These are phyloP conservation scores for Blastocystis sp. DNA, from an alignment of 352 stramenopile species.

Conservation along the genomic window DNA sequence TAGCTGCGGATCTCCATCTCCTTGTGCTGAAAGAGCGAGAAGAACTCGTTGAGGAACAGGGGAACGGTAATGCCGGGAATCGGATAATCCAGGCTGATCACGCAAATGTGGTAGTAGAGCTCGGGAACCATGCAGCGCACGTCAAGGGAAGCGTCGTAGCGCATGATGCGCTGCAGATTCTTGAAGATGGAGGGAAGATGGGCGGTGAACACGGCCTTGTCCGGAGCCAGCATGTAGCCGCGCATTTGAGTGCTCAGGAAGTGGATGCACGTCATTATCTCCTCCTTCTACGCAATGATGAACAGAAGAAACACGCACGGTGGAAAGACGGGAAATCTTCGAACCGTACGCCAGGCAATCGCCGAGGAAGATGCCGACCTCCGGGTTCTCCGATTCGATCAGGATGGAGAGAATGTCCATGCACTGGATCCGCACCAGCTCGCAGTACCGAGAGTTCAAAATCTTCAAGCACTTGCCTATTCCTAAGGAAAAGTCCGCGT, in stretches of 20 bases:
- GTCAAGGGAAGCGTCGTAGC: background rate
- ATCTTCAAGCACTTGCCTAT: conserved; percentile 54
- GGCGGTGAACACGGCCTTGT: background rate
- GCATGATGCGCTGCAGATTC: conserved; percentile 21
- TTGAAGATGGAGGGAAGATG: conserved; percentile 24
- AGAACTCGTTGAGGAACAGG: conserved; percentile 51
- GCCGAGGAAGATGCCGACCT: conserved; percentile 59
- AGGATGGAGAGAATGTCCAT: conserved; percentile 61
- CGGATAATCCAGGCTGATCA: conserved; percentile 2
- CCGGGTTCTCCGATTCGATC: conserved; percentile 12
- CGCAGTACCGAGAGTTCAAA: conserved; percentile 37
- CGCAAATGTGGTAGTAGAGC: conserved; percentile 17
- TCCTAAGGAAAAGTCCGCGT: background rate
- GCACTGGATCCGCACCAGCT: conserved; percentile 59
- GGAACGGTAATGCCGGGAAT: conserved; percentile 18
- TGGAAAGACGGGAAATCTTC: conserved; percentile 25
- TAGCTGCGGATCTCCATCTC: conserved; percentile 29
- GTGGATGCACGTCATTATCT: conserved; percentile 3
- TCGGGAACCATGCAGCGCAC: conserved; percentile 30
- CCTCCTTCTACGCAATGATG: conserved; percentile 23
- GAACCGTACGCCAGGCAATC: conserved; percentile 36
- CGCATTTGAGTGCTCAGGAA: conserved; percentile 21
- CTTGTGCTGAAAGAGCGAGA: background rate
- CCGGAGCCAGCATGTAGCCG: background rate
- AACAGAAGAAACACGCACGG: background rate